phyloP scores from a whole-genome alignment of 2,329 filamentous ascomycete species.

The Aureobasidium vineae region DNA sequence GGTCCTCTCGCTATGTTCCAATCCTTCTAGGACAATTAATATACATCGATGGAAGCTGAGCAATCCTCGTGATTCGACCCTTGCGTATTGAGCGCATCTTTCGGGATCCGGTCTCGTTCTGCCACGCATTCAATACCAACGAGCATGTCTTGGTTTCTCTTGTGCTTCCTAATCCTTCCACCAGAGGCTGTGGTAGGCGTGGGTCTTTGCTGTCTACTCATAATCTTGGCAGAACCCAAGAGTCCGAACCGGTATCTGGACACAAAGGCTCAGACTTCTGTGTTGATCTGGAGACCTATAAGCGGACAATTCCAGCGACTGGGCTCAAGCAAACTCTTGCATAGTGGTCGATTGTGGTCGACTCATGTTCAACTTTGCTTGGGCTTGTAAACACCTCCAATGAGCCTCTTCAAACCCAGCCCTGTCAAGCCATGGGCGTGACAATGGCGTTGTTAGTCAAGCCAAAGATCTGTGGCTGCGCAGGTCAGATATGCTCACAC shows the following conservation, averaged over 20 bases:
- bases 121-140: not conserved
- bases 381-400: no score
- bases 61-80: not conserved
- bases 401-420: not conserved
- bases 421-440: not conserved
- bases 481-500: not conserved
- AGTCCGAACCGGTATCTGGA: not conserved
- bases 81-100: not conserved
- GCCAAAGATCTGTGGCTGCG: conserved; percentile 2
- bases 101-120: not conserved
- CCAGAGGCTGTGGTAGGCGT: not conserved
- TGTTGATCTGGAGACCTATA: not conserved
- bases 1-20: not conserved
- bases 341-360: not conserved
- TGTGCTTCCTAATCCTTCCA: not conserved
- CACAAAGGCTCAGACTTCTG: not conserved
- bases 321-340: not conserved
- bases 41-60: not conserved
- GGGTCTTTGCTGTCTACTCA: not conserved
- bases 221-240: not conserved
- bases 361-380: not conserved
- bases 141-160: conserved; percentile 1
- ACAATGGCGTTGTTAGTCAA: not conserved
- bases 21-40: not conserved
- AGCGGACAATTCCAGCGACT: not conserved